Base-by-base conservation (phyloP, 2,329 filamentous ascomycete species). In the Colletotrichum sp. region DNA sequence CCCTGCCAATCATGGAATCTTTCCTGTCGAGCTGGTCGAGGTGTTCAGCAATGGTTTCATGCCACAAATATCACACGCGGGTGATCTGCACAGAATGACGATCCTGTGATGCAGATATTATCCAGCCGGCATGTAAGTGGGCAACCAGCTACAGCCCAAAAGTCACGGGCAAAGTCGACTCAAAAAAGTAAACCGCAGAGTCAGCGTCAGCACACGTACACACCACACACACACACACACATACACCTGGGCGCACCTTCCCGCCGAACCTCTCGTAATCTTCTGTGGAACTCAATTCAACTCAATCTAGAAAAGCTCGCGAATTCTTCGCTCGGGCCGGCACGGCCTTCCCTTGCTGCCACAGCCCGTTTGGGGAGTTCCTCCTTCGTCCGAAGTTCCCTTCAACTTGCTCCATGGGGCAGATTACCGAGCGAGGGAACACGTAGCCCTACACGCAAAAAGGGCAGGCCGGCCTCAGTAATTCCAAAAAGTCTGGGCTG, bases 311-410 rank as follows among this genome's bases (percentile, higher is more conserved):
- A 59, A 71, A 52, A 49, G 28, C 65, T 55, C 65, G 65, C 65
- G 28, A 57, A 57, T 36, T 36, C 55, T 36, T 44, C 67, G 62
- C 44, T 66, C 68, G 68, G 60, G 66, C 68, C 69, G 34, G 55
- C 28, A 55, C 34, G 34, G 34, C 15, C 15, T 75, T 39, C 59
- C 69, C 71, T 44, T 30, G 21, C 71, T 36, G 34, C 44, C 44
- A 52, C 44, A 44, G 21, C 26, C 39, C 24, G 32, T 26, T 36
- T 55, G 59, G 18, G 26, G 24, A 59, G 57, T 34, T 52, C 59
- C 44, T 66, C 30, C 34, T 57, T 71, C 72, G 68, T 75, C 72
- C 13, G 68, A 75, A 60, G 68, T 74, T 13, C n/a, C 6, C 18
- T 36, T n/a, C 59, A 2, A 62, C 8, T 34, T 32, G 12, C 32